These are phyloP conservation scores for Epichloe festucae DNA, from an alignment of 2,329 filamentous ascomycete genomes.

Conservation along the genomic window DNA sequence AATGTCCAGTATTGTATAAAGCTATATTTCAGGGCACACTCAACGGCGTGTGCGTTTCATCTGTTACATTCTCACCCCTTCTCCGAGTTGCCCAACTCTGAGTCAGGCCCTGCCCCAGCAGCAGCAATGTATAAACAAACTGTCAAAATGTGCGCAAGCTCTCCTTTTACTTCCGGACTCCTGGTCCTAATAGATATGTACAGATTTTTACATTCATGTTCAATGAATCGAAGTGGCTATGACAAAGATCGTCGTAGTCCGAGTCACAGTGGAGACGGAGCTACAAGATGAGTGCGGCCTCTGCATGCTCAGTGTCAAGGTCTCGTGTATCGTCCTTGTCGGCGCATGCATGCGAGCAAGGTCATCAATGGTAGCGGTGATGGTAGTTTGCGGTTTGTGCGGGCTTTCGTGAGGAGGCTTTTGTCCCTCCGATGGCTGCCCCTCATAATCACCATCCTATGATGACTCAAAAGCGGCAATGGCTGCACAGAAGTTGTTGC, in stretches of 20 bases:
- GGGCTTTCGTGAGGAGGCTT: background rate
- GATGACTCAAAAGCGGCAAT: slow-evolving; percentile 36
- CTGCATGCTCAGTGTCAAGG: background rate
- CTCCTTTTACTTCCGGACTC: background rate
- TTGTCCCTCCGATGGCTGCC: background rate
- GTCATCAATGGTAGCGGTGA: background rate
- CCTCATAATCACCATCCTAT: slow-evolving; percentile 9
- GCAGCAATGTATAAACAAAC: background rate
- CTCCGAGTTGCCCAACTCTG: background rate
- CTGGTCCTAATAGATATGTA: slow-evolving; percentile 9
- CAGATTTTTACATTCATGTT: slow-evolving; percentile 8
- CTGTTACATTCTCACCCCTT: background rate
- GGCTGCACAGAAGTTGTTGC: slow-evolving; percentile 52
- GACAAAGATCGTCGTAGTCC: slow-evolving; percentile 11
- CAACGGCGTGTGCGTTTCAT: background rate
- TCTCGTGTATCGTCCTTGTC: background rate
- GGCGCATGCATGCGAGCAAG: background rate
- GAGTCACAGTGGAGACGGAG: slow-evolving; percentile 8
- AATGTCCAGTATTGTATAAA: background rate
- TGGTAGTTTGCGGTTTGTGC: background rate
- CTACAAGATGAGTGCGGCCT: background rate
- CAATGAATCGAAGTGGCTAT: slow-evolving; percentile 8
- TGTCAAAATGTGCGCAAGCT: background rate
- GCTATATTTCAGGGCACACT: background rate
- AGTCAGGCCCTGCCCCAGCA: background rate